Base-by-base conservation (phyloP, 1,139 yeast species). In the Geotrichum klebahnii region DNA sequence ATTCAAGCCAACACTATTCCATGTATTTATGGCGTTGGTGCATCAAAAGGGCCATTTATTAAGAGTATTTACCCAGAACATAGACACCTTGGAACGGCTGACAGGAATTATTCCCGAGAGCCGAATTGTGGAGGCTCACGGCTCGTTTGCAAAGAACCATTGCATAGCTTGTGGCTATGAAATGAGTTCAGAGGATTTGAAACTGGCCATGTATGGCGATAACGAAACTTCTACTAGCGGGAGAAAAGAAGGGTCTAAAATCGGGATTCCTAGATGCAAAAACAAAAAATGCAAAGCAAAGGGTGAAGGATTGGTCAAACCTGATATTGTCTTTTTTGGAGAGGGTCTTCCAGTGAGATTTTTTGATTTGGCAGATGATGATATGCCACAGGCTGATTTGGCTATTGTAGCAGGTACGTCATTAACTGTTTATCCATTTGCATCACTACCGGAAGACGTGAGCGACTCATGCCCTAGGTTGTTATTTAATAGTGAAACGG, bases 401-500 rank as follows among this genome's bases (percentile, higher is more conserved):
- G 90, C 88, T 0, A 79, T 90, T 24, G 88, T 92, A 1, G 96
- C 96, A 0, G 98, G 98, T 1, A 89, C 97, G 0, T 86, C 96
- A 0, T 74, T 90, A 42, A 80, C 90, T 0, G 97, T 92, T 0
- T 80, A 79, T 55, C 98, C 98, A 1, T 92, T 90, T 74, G 96
- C 97, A 0, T 73, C 80, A 6, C 69, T 90, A 44, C 96, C 96
- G 0, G 69, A 78, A 2, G 88, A 84, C 60, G 78, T 83, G 0
- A 73, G 73, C 2, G 57, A 61, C 1, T 61, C 67, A 0, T 68
- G 78, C n/a, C 64, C 74, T 4, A 71, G 97, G 52, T 79, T 84
- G 0, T 72, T 90, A 54, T 76, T 88, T 31, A 90, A 92, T 63
- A 75, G 77, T 51, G 96, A 86, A 53, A 61, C 69, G 0, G 97